phyloP scores from a whole-genome alignment of 2,329 filamentous ascomycete genomes.

The Monosporascus sp. region DNA sequence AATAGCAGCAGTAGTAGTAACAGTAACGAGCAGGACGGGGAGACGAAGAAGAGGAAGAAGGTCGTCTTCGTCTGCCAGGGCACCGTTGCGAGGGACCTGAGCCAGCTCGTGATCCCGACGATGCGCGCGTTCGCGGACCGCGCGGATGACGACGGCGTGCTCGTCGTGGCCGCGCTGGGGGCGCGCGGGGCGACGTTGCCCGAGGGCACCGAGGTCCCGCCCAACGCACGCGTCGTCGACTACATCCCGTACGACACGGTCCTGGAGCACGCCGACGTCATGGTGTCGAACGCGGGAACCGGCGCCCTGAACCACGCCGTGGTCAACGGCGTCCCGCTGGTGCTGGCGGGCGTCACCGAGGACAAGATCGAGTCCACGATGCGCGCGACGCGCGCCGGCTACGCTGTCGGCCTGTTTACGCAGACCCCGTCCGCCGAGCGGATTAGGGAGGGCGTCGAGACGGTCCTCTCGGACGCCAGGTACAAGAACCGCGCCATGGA shows the following conservation, averaged over 20 bases:
- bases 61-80: slow-evolving; percentile 44
- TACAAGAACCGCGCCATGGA: slow-evolving; percentile 16
- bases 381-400: slow-evolving; percentile 37
- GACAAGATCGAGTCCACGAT: slow-evolving; percentile 31
- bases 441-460: slow-evolving; percentile 5
- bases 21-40: slow-evolving; percentile 2
- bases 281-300: slow-evolving; percentile 12
- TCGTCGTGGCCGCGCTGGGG: slow-evolving; percentile 32
- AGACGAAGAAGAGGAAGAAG: slow-evolving; percentile 23
- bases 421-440: slow-evolving; percentile 19
- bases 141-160: slow-evolving; percentile 31
- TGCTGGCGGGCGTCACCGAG: slow-evolving; percentile 10
- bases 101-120: slow-evolving; percentile 40
- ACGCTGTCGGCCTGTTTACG: slow-evolving; percentile 39
- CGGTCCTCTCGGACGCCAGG: slow-evolving; percentile 2
- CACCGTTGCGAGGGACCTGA: slow-evolving; percentile 34
- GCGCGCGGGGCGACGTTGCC: slow-evolving; percentile 19
- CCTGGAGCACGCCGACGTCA: slow-evolving; percentile 31
- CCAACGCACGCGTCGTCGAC: slow-evolving; percentile 39
- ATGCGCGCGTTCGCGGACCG: slow-evolving; percentile 36
- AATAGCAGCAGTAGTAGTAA: slow-evolving; percentile 16
- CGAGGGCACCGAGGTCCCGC: slow-evolving; percentile 16
- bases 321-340: slow-evolving; percentile 11
- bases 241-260: slow-evolving; percentile 44
- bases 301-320: slow-evolving; percentile 32